Percentiles rank a stretch among this genome's conserved stretches.
Conservation (phyloP, 2,329 filamentous ascomycete genomes). For the Alternaria postmessia region DNA sequence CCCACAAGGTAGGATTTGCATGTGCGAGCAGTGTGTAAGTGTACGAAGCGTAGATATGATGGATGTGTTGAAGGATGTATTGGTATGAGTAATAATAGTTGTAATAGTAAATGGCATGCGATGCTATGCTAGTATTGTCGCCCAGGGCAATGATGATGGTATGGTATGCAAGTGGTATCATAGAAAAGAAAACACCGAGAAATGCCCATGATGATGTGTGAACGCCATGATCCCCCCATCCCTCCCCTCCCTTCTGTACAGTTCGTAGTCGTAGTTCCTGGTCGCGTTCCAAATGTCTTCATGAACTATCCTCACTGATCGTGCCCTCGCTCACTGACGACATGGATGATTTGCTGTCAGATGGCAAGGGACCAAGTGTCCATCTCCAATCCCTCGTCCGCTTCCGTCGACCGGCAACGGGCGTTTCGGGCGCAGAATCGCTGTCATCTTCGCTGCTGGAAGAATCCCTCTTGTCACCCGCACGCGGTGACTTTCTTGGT, state of each 20-base stretch:
- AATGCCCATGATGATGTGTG: constrained; percentile 11
- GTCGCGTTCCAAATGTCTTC: constrained; percentile 2
- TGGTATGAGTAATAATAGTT: neutral
- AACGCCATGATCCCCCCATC: neutral
- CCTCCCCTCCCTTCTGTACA: neutral
- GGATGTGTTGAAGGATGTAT: too few species aligned
- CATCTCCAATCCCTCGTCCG: constrained; percentile 65
- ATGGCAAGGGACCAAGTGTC: constrained; percentile 60
- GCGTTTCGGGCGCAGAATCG: constrained; percentile 61
- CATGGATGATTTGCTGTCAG: constrained; percentile 31
- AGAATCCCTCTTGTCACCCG: constrained; percentile 56
- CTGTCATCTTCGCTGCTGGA: constrained; percentile 55
- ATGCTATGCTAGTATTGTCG: constrained; percentile 7
- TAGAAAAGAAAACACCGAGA: constrained; percentile 16
- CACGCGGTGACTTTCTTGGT: constrained; percentile 36
- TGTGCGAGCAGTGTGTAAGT: neutral
- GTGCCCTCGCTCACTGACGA: constrained; percentile 33
- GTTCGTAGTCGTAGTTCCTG: constrained; percentile 3
- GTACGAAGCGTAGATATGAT: neutral
- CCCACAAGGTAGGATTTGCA: neutral
- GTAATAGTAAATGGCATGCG: neutral
- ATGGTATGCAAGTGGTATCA: constrained; percentile 20
- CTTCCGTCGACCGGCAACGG: constrained; percentile 62
- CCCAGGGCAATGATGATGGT: constrained; percentile 1
- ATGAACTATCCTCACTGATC: constrained; percentile 43